Evolutionary conservation across 495 filamentous ascomycete species (phyloP).

Genomic region (Cercophora newfieldiana): DNA sequence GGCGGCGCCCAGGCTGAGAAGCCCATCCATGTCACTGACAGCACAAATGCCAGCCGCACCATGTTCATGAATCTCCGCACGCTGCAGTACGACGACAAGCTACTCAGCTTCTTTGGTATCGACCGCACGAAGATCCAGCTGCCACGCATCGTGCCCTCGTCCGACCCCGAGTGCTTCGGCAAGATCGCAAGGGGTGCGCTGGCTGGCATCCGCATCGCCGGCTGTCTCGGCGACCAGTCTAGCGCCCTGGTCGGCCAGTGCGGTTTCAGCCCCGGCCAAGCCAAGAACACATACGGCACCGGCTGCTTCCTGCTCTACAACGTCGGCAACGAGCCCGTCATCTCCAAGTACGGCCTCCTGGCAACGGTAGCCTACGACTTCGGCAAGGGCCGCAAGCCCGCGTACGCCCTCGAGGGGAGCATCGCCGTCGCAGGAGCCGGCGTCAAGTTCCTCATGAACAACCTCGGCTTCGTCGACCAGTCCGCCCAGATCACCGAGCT

Average conservation of each 20-base stretch:
- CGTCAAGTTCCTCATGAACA: constrained; percentile 89
- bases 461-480: constrained; percentile 77
- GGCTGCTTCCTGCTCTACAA: constrained; percentile 96
- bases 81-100: constrained; percentile 77
- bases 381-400: constrained; percentile 67
- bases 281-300: constrained; percentile 97
- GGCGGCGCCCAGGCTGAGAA: constrained; percentile 62
- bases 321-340: constrained; percentile 84
- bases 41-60: constrained; percentile 88
- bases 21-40: constrained; percentile 79
- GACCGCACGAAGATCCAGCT: constrained; percentile 73
- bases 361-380: constrained; percentile 89
- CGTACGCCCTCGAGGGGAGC: constrained; percentile 90
- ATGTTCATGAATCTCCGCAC: constrained; percentile 96
- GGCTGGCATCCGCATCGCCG: constrained; percentile 75
- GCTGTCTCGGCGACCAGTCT: constrained; percentile 91
- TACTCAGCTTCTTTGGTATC: constrained; percentile 81
- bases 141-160: constrained; percentile 85
- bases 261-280: constrained; percentile 80
- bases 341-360: constrained; percentile 85
- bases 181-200: constrained; percentile 64
- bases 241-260: constrained; percentile 90
- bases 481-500: constrained; percentile 80
- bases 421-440: constrained; percentile 90
- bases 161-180: constrained; percentile 75